Evolutionary conservation across 2,329 filamentous ascomycete genomes (phyloP).

Genomic region (Colletotrichum acutatum): DNA sequence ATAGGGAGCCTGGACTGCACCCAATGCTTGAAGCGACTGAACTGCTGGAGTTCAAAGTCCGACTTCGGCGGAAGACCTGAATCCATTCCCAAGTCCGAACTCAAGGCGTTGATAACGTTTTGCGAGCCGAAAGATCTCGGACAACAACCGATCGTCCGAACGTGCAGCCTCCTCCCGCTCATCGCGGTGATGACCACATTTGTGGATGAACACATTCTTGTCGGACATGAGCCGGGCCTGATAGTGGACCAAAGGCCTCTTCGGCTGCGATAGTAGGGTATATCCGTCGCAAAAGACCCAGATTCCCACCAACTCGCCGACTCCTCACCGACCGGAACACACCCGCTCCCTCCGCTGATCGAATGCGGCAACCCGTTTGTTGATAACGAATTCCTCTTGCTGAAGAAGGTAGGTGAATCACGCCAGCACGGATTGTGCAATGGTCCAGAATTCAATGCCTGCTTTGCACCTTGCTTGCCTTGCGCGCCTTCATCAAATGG

Average conservation of each 20-base stretch:
- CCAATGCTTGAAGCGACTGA: background rate
- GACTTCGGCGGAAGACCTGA: background rate
- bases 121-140: constrained; percentile 18
- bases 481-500: background rate
- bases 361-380: background rate
- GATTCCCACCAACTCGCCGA: background rate
- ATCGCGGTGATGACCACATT: background rate
- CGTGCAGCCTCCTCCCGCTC: background rate
- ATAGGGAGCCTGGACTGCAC: background rate
- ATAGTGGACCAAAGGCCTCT: background rate
- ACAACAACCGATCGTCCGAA: constrained; percentile 17
- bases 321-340: background rate
- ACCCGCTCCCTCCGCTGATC: background rate
- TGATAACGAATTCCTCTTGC: background rate
- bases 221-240: constrained; percentile 4
- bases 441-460: constrained; percentile 6
- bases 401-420: background rate
- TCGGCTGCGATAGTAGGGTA: background rate
- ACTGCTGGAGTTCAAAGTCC: background rate
- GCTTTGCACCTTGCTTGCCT: background rate
- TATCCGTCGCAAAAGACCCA: background rate
- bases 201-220: background rate
- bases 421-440: too few species aligned
- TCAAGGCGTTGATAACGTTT: background rate
- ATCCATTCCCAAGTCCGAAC: background rate